These are phyloP conservation scores for Linaria vulgaris DNA, from an alignment of 257 asterid genomes.

Conservation along the genomic window DNA sequence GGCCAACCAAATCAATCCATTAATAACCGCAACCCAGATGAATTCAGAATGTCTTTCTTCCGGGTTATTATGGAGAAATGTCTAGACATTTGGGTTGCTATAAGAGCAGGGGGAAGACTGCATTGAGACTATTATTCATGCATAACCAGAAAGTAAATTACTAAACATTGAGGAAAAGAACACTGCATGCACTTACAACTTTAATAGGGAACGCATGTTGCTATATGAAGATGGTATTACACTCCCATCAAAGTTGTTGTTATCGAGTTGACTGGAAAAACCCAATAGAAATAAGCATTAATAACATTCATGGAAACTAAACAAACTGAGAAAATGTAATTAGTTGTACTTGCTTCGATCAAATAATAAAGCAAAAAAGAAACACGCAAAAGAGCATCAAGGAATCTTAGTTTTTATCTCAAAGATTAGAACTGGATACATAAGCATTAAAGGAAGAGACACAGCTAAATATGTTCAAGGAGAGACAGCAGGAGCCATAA, in stretches of 20 bases:
- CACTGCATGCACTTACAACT: slow-evolving; percentile 58
- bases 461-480: too few relatives aligned
- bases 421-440: too few relatives aligned
- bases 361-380: too few relatives aligned
- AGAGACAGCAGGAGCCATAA: too few relatives aligned
- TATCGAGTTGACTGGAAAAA: slow-evolving; percentile 80
- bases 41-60: slow-evolving; percentile 5
- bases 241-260: slow-evolving; percentile 72
- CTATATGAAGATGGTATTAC: slow-evolving; percentile 67
- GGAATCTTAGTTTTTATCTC: too few relatives aligned
- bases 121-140: not conserved
- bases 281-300: slow-evolving; percentile 20
- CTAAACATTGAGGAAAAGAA: slow-evolving; percentile 14
- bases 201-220: slow-evolving; percentile 64
- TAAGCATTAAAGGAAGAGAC: too few relatives aligned
- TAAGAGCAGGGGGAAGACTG: not conserved
- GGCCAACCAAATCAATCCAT: slow-evolving; percentile 25
- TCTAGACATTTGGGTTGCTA: not conserved
- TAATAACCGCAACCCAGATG: slow-evolving; percentile 19
- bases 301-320: not conserved
- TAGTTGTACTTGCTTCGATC: too few relatives aligned
- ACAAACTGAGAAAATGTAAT: too few relatives aligned
- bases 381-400: too few relatives aligned
- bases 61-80: not conserved
- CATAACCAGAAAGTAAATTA: slow-evolving; percentile 9